Conservation (phyloP, 805 yeast genomes). For the Starmerella bombicola region DNA sequence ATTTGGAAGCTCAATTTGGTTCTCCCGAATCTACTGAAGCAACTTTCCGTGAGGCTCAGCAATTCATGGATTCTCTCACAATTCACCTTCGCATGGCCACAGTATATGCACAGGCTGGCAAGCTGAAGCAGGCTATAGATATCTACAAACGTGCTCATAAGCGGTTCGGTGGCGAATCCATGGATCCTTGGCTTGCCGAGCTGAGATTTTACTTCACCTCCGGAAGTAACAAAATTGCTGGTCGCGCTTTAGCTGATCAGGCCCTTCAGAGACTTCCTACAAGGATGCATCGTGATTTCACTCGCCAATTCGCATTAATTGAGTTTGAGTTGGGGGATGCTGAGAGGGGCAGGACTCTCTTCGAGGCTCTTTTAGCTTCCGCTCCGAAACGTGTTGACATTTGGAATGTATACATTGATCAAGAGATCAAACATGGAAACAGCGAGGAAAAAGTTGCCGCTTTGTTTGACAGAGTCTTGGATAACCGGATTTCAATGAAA, state of each 20-base stretch:
- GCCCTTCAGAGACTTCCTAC: conserved; percentile 46
- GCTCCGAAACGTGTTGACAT: conserved; percentile 85
- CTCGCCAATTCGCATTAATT: conserved; percentile 75
- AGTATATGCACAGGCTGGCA: conserved; percentile 64
- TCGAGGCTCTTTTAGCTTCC: conserved; percentile 82
- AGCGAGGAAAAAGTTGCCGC: conserved; percentile 53
- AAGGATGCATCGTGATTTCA: conserved; percentile 40
- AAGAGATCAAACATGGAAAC: conserved; percentile 59
- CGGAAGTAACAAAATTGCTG: conserved; percentile 39
- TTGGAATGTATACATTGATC: conserved; percentile 93
- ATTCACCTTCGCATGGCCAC: conserved; percentile 71
- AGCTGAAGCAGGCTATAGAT: conserved; percentile 54
- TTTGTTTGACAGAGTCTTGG: conserved; percentile 67
- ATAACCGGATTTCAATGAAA: conserved; percentile 57
- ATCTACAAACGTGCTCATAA: conserved; percentile 57
- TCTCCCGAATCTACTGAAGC: conserved; percentile 68
- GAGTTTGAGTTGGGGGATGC: conserved; percentile 73
- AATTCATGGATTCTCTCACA: conserved; percentile 76
- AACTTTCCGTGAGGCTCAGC: conserved; percentile 70
- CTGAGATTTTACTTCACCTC: conserved; percentile 57
- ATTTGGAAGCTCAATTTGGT: conserved; percentile 90
- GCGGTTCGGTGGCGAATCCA: conserved; percentile 59
- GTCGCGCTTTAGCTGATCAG: conserved; percentile 49
- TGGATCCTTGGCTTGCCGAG: conserved; percentile 69
- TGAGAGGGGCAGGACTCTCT: conserved; percentile 88